Evolutionary conservation across 768 basidiomycete species (phyloP).

Genomic region (Lactarius tabidus): DNA sequence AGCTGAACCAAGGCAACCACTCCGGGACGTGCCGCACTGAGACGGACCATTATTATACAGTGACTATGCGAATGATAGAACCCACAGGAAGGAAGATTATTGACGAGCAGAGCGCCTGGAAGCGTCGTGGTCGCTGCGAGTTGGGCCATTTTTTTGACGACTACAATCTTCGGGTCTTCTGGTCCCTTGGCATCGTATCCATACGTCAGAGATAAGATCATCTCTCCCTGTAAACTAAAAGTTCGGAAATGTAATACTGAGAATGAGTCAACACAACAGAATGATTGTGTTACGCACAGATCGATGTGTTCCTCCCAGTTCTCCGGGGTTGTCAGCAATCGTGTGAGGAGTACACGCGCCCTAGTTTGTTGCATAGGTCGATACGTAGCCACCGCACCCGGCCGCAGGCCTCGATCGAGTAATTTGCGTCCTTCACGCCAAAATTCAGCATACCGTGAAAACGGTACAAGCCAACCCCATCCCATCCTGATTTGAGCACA

Average conservation of each 20-base stretch:
- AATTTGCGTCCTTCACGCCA: conserved; percentile 11
- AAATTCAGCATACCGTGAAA: not conserved
- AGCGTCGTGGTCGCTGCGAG: not conserved
- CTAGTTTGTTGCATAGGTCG: conserved; percentile 6
- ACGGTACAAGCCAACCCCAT: not conserved
- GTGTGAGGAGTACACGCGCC: conserved; percentile 1
- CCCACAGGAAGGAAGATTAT: not conserved
- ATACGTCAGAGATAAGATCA: conserved; percentile 10
- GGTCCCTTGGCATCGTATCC: conserved; percentile 8
- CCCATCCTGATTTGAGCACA: not conserved
- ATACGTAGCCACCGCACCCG: not conserved
- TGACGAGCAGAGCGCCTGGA: conserved; percentile 9
- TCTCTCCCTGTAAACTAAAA: conserved; percentile 7
- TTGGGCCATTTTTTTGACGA: not conserved
- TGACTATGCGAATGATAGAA: not conserved
- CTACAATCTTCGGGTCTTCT: not conserved
- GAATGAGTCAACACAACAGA: not conserved
- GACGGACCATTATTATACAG: not conserved
- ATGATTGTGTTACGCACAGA: not conserved
- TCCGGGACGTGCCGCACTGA: conserved; percentile 12
- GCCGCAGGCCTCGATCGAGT: conserved; percentile 13
- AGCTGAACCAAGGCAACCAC: conserved; percentile 16
- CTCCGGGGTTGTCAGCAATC: not conserved
- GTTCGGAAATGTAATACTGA: not conserved
- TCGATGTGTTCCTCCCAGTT: conserved; percentile 4